Conservation (phyloP, 768 basidiomycete species). For the Amanita rubescens region DNA sequence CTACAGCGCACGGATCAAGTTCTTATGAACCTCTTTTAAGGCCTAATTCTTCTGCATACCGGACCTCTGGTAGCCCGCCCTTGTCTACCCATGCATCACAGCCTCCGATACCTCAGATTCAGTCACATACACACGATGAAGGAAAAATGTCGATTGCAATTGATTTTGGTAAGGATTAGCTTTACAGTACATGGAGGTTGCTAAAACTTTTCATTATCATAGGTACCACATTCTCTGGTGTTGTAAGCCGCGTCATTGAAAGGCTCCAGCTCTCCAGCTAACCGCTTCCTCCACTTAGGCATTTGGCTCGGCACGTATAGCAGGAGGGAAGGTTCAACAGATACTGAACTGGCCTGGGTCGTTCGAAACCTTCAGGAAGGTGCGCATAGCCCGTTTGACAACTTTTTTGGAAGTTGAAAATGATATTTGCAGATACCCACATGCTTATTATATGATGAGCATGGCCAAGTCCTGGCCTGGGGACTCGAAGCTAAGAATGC, state of each 20-base stretch:
- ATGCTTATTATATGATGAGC: constrained; percentile 73
- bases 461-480: constrained; percentile 73
- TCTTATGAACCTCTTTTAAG: constrained; percentile 23
- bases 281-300: constrained; percentile 41
- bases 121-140: constrained; percentile 38
- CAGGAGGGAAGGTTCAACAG: constrained; percentile 73
- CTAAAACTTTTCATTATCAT: constrained; percentile 7
- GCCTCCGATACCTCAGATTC: constrained; percentile 15
- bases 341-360: constrained; percentile 84
- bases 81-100: constrained; percentile 16
- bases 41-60: constrained; percentile 25
- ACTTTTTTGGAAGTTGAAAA: constrained; percentile 1
- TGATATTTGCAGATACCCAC: constrained; percentile 52
- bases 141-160: constrained; percentile 80
- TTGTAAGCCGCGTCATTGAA: constrained; percentile 42
- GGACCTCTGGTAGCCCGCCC: constrained; percentile 14
- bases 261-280: neutral
- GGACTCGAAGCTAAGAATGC: constrained; percentile 84
- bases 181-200: neutral
- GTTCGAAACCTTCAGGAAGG: constrained; percentile 81
- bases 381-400: constrained; percentile 15
- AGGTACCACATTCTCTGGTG: constrained; percentile 87
- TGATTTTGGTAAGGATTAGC: constrained; percentile 59
- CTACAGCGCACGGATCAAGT: constrained; percentile 19
- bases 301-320: constrained; percentile 80